Percentiles rank a stretch among this genome's conserved stretches.
These are phyloP conservation scores for Aspergillus pseudoterreus DNA, from an alignment of 2,329 filamentous ascomycete genomes.

Conservation along the genomic window DNA sequence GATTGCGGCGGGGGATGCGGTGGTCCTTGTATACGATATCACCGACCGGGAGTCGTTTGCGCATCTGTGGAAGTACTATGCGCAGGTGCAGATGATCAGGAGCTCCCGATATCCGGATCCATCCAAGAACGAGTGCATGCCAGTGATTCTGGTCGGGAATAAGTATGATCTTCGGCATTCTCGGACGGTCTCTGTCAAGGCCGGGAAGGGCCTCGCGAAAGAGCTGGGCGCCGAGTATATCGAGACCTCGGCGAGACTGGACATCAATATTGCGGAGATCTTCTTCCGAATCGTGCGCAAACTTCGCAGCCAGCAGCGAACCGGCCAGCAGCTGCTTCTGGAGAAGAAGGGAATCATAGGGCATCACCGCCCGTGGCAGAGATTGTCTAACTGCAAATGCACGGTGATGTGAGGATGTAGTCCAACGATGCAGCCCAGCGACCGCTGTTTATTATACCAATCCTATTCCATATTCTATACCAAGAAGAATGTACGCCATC, in stretches of 20 bases:
- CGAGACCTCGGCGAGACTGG: background rate
- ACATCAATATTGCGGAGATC: background rate
- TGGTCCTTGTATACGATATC: background rate
- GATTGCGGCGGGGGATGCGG: background rate
- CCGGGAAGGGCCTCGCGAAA: background rate
- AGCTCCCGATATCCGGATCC: background rate
- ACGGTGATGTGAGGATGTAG: too few relatives aligned
- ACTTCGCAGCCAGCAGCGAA: background rate
- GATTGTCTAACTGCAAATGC: too few relatives aligned
- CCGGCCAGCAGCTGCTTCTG: background rate
- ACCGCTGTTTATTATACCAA: background rate
- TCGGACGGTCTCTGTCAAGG: background rate
- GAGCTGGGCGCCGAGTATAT: background rate
- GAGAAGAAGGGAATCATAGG: background rate
- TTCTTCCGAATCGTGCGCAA: background rate
- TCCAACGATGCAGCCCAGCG: too few relatives aligned
- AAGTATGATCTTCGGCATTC: background rate
- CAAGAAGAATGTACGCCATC: constrained; percentile 1
- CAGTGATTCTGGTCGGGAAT: background rate
- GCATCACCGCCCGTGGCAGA: background rate
- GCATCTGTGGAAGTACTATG: background rate
- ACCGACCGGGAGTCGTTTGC: background rate
- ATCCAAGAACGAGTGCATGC: background rate
- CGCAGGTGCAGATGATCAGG: background rate
- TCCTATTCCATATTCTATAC: background rate